Evolutionary conservation across 106 monocot species (phyloP).

Genomic region (Dendrobium huoshanense): DNA sequence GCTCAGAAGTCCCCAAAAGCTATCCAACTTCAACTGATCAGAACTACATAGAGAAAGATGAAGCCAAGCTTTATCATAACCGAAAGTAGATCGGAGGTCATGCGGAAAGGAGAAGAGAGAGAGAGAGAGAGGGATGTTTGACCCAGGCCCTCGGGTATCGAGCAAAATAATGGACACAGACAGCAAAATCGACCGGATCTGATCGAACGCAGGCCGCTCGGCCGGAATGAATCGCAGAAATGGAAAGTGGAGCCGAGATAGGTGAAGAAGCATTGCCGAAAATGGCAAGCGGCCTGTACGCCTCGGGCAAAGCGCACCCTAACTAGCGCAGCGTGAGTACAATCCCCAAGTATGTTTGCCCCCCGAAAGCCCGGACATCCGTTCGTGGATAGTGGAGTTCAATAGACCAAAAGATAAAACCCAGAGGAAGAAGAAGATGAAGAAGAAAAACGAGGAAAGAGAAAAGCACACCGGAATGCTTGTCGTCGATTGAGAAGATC

Average conservation of each 20-base stretch:
- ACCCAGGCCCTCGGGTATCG: conserved; percentile 4
- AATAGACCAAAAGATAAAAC: neutral
- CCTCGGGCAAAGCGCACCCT: conserved; percentile 6
- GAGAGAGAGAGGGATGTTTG: neutral
- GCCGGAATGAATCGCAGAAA: conserved; percentile 10
- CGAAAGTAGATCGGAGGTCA: neutral
- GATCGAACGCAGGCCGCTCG: conserved; percentile 6
- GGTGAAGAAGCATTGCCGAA: neutral
- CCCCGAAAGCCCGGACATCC: conserved; percentile 10
- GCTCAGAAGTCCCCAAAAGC: neutral
- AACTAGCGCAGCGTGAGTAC: neutral
- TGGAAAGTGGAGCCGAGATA: neutral
- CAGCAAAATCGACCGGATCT: conserved; percentile 10
- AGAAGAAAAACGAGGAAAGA: neutral
- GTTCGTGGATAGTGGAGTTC: neutral
- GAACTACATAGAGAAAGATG: neutral
- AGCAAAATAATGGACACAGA: conserved; percentile 1
- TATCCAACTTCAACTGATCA: neutral
- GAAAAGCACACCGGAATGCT: neutral
- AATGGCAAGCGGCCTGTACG: conserved; percentile 6
- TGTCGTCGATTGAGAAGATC: conserved; percentile 1
- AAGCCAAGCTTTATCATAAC: neutral
- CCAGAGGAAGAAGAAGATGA: neutral
- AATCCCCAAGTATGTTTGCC: neutral
- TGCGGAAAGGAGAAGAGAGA: neutral